A percentile compares a stretch with the other conserved stretches of the same genome.
Conservation (phyloP, 768 basidiomycete genomes). For the Pisolithus orientalis region DNA sequence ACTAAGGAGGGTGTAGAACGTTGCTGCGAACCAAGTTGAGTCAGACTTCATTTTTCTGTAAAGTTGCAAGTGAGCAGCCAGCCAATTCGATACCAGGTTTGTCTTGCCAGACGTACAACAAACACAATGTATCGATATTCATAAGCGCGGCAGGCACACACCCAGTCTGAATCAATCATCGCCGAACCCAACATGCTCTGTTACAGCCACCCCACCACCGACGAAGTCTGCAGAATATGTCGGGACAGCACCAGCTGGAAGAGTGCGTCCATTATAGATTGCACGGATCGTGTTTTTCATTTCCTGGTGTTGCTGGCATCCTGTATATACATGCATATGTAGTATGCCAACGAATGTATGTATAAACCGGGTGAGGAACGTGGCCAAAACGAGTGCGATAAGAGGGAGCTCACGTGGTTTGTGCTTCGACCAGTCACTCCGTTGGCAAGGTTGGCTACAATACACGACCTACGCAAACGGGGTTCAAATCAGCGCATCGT, state of each 20-base stretch:
- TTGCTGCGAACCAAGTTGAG: too few species aligned
- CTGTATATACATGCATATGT: not conserved
- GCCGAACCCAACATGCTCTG: not conserved
- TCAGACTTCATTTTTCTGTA: too few species aligned
- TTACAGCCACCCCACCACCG: not conserved
- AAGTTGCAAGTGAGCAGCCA: too few species aligned
- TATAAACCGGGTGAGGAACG: not conserved
- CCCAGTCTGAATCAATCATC: not conserved
- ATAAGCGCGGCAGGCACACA: too few species aligned
- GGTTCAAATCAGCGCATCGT: not conserved
- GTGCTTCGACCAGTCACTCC: slow-evolving; percentile 25
- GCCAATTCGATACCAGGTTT: too few species aligned
- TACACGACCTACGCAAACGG: slow-evolving; percentile 16
- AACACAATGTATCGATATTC: too few species aligned
- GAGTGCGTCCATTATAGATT: slow-evolving; percentile 2
- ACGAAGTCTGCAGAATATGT: slow-evolving; percentile 6
- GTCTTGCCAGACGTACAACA: too few species aligned
- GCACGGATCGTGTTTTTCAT: slow-evolving; percentile 6
- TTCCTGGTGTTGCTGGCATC: slow-evolving; percentile 4
- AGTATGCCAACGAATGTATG: not conserved
- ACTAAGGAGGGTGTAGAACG: too few species aligned
- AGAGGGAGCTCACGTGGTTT: slow-evolving; percentile 9
- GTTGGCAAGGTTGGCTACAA: slow-evolving; percentile 25
- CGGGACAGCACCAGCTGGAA: not conserved
- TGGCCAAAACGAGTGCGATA: not conserved